phyloP scores from a whole-genome alignment of 208 protist species.

The Trypanosoma vivax region DNA sequence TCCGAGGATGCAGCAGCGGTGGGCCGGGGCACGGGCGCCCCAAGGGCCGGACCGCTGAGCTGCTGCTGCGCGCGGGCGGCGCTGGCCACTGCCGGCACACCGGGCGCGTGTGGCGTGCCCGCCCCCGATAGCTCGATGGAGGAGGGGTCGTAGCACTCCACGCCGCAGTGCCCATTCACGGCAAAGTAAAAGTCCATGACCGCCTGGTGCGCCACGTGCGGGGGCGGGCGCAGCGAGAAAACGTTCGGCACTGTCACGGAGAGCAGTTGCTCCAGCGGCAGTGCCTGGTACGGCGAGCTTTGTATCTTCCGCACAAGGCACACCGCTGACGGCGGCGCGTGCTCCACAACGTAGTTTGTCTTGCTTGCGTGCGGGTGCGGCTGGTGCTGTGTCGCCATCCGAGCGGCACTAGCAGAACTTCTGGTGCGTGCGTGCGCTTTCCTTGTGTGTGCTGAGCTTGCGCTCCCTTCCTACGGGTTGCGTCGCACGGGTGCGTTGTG shows the following conservation, averaged over 20 bases:
- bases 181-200: conserved; percentile 72
- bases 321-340: conserved; percentile 48
- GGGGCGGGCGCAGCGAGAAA: conserved; percentile 44
- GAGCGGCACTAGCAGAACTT: too few relatives aligned
- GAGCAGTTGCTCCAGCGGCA: conserved; percentile 34
- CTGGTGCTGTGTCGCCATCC: not conserved
- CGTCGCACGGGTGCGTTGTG: too few relatives aligned
- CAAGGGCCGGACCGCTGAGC: not conserved
- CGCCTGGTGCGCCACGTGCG: conserved; percentile 62
- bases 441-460: too few relatives aligned
- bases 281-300: conserved; percentile 49
- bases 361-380: not conserved
- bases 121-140: conserved; percentile 9
- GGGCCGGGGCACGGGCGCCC: conserved; percentile 1
- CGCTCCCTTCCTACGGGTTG: too few relatives aligned
- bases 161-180: conserved; percentile 55
- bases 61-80: not conserved
- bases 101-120: not conserved
- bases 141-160: conserved; percentile 25
- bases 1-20: conserved; percentile 16
- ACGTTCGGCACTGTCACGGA: conserved; percentile 46
- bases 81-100: not conserved
- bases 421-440: too few relatives aligned
- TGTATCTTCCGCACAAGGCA: conserved; percentile 55
- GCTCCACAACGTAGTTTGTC: conserved; percentile 57